Base-by-base conservation (phyloP, 495 filamentous ascomycete genomes). In the Penicillium riverlandense region DNA sequence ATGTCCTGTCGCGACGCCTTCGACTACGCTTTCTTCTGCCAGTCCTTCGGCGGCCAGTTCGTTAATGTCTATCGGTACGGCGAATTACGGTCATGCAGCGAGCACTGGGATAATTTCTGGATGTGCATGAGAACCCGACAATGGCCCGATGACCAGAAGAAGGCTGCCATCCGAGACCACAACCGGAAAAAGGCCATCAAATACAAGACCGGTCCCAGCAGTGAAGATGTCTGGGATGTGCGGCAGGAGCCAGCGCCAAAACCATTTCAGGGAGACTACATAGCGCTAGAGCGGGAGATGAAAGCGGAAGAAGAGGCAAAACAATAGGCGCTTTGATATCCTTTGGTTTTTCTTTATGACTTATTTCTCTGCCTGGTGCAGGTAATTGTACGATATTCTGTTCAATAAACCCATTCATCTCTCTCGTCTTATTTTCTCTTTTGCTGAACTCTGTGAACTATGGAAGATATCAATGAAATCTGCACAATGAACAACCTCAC, bases 1-100 rank as follows among this genome's bases (percentile, higher is more conserved):
- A 89, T 96, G 81, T 91, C 85, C 59, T 98, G 92, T 74, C 81
- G 87, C 43, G 67, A 79, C 39, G 83, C 88, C 57, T 98, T 98
- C 74, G 92, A 98, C 72, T 74, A 78, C 40, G 90, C 94, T 40
- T 97, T 86, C 77, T 88, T 96, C 78, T 98, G 92, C 76, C 85
- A 92, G 56, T 90, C 88, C 0, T 74, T 94, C 4, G 92, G 90
- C 16, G 86, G 90, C 0, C 88, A 96, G 59, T 92, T 90, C 68
- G 74, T 81, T 49, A 78, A 83, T 50, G 71, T 97, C 7, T 98
- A 98, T 75, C 85, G 92, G 34, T 82, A 86, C 62, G 92, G 92
- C 43, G 63, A 60, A 34, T 50, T 92, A 37, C 78, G 82, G 2
- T 70, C 76, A 8, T 98, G 92, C 72, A 69, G 67, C 27, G 82